A percentile compares a stretch with the other conserved stretches of the same genome.
Evolutionary conservation across 257 asterid genomes (phyloP).

Genomic region (Scutellaria baicalensis): DNA sequence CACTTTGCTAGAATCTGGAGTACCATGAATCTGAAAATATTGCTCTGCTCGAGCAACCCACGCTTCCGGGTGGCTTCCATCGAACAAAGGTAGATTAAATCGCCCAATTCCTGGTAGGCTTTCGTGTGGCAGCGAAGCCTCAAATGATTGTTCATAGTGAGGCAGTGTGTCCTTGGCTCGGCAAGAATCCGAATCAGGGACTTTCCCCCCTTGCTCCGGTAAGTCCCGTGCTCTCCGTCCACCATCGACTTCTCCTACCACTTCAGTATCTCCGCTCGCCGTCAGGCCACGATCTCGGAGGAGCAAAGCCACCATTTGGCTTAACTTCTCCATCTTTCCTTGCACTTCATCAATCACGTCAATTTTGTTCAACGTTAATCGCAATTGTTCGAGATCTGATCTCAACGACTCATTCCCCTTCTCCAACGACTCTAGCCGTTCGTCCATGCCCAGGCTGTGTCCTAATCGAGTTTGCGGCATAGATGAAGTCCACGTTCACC

Average conservation of each 20-base stretch:
- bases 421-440: too few species aligned
- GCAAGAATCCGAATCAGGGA: background rate
- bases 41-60: background rate
- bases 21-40: background rate
- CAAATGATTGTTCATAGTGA: too few species aligned
- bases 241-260: background rate
- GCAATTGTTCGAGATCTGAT: too few species aligned
- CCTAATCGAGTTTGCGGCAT: too few species aligned
- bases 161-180: too few species aligned
- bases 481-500: too few species aligned
- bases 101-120: too few species aligned
- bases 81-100: background rate
- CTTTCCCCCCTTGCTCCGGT: background rate
- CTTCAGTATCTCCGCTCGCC: background rate
- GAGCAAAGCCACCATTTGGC: background rate
- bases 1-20: background rate
- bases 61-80: background rate
- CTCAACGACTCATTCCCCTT: too few species aligned
- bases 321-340: background rate
- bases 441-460: too few species aligned
- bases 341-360: background rate
- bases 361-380: background rate
- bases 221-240: background rate
- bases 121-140: too few species aligned
- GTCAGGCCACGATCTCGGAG: background rate